Conservation (phyloP, 2,329 filamentous ascomycete species). For the Coniochaeta prunicola region DNA sequence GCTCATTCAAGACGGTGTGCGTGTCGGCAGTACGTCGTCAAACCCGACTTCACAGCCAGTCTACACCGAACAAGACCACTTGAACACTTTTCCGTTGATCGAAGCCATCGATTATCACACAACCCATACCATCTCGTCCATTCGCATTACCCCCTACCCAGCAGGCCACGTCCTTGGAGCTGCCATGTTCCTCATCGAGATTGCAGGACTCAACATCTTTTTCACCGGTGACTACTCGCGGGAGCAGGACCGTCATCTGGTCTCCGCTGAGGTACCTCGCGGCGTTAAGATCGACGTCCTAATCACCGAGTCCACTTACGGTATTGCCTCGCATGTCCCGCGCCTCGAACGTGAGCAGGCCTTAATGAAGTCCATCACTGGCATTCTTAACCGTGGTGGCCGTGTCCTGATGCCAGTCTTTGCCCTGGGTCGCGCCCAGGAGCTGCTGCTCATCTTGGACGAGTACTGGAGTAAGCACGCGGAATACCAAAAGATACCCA, state of each 20-base stretch:
- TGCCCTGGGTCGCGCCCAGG: conserved; percentile 86
- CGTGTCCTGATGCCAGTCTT: conserved; percentile 94
- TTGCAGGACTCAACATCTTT: conserved; percentile 91
- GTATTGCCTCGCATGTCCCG: conserved; percentile 88
- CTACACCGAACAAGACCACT: conserved; percentile 92
- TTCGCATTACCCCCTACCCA: conserved; percentile 93
- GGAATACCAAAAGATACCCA: conserved; percentile 84
- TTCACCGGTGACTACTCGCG: conserved; percentile 98
- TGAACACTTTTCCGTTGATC: conserved; percentile 88
- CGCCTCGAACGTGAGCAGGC: conserved; percentile 85
- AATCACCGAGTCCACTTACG: conserved; percentile 96
- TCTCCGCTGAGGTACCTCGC: conserved; percentile 84
- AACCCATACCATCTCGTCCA: conserved; percentile 93
- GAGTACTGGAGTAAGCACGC: conserved; percentile 92
- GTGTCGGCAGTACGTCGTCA: conserved; percentile 68
- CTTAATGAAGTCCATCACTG: conserved; percentile 91
- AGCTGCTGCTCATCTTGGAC: conserved; percentile 87
- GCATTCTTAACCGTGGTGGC: conserved; percentile 83
- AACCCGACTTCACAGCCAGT: conserved; percentile 64
- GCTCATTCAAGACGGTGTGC: conserved; percentile 94
- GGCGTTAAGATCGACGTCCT: conserved; percentile 91
- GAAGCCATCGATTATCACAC: conserved; percentile 98
- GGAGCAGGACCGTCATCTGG: conserved; percentile 90
- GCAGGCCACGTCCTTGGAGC: conserved; percentile 97
- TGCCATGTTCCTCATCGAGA: conserved; percentile 97